phyloP scores from a whole-genome alignment of 495 filamentous ascomycete species.

The Tuber calosporum region DNA sequence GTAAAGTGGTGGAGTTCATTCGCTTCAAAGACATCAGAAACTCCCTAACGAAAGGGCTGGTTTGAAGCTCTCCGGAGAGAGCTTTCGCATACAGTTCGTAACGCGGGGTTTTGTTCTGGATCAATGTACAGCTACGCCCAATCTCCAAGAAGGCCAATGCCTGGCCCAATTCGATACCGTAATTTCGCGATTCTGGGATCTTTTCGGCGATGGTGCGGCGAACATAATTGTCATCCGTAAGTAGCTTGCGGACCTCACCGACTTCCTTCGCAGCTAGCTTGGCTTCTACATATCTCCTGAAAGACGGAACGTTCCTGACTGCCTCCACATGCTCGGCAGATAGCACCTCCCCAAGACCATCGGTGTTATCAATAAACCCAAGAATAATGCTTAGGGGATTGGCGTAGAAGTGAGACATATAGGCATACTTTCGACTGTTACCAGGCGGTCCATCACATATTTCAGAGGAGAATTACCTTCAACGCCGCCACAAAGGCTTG shows the following conservation, averaged over 20 bases:
- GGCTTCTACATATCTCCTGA: conserved; percentile 52
- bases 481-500: conserved; percentile 69
- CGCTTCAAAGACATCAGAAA: conserved; percentile 50
- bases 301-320: conserved; percentile 71
- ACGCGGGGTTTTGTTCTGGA: conserved; percentile 43
- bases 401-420: conserved; percentile 94
- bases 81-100: conserved; percentile 54
- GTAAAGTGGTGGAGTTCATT: conserved; percentile 46
- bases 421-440: conserved; percentile 59
- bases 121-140: conserved; percentile 46
- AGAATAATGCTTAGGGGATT: conserved; percentile 73
- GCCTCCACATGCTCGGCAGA: conserved; percentile 62
- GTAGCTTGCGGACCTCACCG: conserved; percentile 45
- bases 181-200: conserved; percentile 42
- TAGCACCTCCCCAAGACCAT: conserved; percentile 44
- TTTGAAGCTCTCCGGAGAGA: conserved; percentile 52
- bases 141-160: conserved; percentile 48
- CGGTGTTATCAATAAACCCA: conserved; percentile 41
- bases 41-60: conserved; percentile 50
- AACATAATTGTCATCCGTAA: conserved; percentile 52
- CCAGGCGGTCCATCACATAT: background rate
- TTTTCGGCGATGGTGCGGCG: conserved; percentile 42
- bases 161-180: conserved; percentile 47
- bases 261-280: conserved; percentile 45
- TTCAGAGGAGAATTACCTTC: conserved; percentile 53